These are phyloP conservation scores for Vachellia collinsii DNA, from an alignment of 306 rosid species.

Conservation along the genomic window DNA sequence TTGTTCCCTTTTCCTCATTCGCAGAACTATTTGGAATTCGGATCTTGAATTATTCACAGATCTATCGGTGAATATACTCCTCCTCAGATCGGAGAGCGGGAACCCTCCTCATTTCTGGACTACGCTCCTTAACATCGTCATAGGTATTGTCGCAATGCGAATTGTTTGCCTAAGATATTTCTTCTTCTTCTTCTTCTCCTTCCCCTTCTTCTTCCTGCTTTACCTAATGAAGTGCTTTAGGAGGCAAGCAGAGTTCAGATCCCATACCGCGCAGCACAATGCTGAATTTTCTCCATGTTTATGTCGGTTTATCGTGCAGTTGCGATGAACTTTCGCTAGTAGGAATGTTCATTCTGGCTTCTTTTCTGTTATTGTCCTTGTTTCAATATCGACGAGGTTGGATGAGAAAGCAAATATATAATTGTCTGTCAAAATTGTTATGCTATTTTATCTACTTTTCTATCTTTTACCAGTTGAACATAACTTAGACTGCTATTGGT, in stretches of 20 bases:
- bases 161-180: not conserved
- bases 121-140: not conserved
- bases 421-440: conserved; percentile 8
- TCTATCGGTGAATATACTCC: not conserved
- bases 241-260: not conserved
- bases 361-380: not conserved
- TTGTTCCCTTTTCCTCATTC: not conserved
- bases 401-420: conserved; percentile 17
- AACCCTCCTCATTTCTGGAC: not conserved
- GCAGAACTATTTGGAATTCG: conserved; percentile 2
- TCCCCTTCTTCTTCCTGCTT: not conserved
- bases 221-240: not conserved
- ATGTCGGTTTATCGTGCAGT: not conserved
- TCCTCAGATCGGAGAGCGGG: not conserved
- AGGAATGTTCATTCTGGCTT: not conserved
- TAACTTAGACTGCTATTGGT: conserved; percentile 25
- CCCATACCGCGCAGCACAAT: not conserved
- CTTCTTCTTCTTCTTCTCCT: too few relatives aligned
- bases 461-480: conserved; percentile 31
- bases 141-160: not conserved
- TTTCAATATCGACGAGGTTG: conserved; percentile 10
- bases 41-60: not conserved
- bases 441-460: conserved; percentile 8
- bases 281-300: not conserved
- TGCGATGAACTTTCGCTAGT: not conserved